A percentile compares a stretch with the other conserved stretches of the same genome.
Conservation (phyloP, 2,329 filamentous ascomycete genomes). For the Aspergillus japonicus region DNA sequence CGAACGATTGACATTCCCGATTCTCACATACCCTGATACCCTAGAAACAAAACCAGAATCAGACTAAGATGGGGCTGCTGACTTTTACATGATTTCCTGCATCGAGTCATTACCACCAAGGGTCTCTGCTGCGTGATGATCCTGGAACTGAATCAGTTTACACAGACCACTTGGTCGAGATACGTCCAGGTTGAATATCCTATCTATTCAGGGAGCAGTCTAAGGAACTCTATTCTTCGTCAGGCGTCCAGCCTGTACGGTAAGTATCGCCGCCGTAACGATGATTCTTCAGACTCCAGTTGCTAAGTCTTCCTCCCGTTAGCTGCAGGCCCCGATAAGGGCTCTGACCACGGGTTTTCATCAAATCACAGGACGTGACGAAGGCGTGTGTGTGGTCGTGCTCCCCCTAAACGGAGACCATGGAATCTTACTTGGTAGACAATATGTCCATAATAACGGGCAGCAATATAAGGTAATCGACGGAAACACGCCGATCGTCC, state of each 20-base stretch:
- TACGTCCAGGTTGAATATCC: neutral
- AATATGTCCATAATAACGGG: no score
- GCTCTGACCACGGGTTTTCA: neutral
- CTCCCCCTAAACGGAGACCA: neutral
- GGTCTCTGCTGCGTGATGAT: neutral
- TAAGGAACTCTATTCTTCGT: neutral
- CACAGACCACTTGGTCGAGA: neutral
- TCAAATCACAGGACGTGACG: neutral
- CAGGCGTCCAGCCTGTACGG: neutral
- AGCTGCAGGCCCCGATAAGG: neutral
- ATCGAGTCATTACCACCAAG: neutral
- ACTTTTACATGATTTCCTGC: no score
- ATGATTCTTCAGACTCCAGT: neutral
- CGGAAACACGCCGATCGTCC: neutral
- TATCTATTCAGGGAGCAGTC: neutral
- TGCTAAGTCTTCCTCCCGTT: slow-evolving; percentile 9
- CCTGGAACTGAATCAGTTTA: neutral
- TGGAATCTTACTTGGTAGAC: no score
- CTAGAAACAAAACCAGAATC: neutral
- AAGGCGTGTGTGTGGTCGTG: neutral
- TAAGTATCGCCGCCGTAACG: neutral
- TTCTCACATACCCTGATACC: no score
- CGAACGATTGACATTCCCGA: no score
- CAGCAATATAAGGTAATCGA: neutral
- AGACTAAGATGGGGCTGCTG: neutral